phyloP scores from a whole-genome alignment of 148 eudicot species.

The Camellia sinensis region DNA sequence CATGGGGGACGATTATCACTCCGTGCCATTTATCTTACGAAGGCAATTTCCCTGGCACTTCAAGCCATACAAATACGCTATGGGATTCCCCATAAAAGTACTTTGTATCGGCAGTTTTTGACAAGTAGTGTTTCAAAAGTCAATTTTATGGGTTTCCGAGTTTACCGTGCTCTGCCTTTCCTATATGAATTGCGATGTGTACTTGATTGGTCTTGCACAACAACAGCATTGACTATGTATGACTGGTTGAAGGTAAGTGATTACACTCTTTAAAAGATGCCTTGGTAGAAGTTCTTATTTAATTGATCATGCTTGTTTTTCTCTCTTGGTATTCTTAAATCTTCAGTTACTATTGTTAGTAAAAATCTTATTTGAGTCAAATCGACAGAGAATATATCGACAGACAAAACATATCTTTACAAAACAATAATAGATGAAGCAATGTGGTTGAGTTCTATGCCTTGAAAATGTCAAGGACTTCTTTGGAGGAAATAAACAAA shows the following conservation, averaged over 20 bases:
- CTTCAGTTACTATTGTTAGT: no score
- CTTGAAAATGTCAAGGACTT: no score
- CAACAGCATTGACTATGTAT: conserved; percentile 97
- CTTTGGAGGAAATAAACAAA: no score
- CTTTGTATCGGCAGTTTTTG: conserved; percentile 86
- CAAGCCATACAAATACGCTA: conserved; percentile 92
- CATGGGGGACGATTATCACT: conserved; percentile 68
- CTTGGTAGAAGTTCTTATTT: no score
- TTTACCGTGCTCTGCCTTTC: conserved; percentile 93
- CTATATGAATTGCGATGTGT: conserved; percentile 93
- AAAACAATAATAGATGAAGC: no score
- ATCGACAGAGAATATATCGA: no score
- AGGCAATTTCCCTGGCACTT: conserved; percentile 82
- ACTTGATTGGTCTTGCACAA: conserved; percentile 99
- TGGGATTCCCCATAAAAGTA: conserved; percentile 93
- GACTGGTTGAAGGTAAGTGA: conserved; percentile 93
- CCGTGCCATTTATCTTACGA: conserved; percentile 81
- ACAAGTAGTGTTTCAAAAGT: conserved; percentile 78
- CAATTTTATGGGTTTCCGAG: conserved; percentile 74
- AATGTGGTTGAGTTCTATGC: no score
- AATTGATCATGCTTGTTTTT: no score
- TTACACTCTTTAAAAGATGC: no score
- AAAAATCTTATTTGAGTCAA: no score
- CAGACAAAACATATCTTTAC: no score
- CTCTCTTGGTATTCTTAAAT: no score